Percentiles rank a stretch among this genome's conserved stretches.
These are phyloP conservation scores for Condylostoma magnum DNA, from an alignment of 169 alveolate species.

Conservation along the genomic window DNA sequence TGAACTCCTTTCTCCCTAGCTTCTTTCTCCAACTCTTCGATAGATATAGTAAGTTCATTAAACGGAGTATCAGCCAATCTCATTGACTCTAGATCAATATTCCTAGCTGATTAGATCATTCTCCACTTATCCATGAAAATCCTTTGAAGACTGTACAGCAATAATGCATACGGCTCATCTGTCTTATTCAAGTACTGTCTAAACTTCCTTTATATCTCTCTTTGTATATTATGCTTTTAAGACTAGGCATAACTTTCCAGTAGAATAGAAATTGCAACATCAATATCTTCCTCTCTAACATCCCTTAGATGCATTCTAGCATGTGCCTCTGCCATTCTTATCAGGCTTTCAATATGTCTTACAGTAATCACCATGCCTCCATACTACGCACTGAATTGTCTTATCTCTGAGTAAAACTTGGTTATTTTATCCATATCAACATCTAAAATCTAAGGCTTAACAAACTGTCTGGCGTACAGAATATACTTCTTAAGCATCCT, in stretches of 20 bases:
- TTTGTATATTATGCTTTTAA: conserved; percentile 93
- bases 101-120: neutral
- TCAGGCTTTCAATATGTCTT: conserved; percentile 95
- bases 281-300: conserved; percentile 95
- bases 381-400: conserved; percentile 93
- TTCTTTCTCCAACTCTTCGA: conserved; percentile 26
- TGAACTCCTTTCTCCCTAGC: conserved; percentile 32
- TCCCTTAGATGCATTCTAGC: conserved; percentile 96
- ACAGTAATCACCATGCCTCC: conserved; percentile 97
- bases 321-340: conserved; percentile 96
- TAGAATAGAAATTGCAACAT: conserved; percentile 95
- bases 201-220: conserved; percentile 21
- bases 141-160: conserved; percentile 15
- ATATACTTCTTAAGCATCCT: conserved; percentile 95
- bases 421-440: conserved; percentile 89
- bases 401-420: conserved; percentile 91
- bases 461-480: conserved; percentile 91
- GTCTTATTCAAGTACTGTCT: neutral
- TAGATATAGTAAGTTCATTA: neutral
- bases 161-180: neutral
- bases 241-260: conserved; percentile 95
- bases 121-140: conserved; percentile 26
- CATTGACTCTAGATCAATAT: neutral
- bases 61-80: neutral
- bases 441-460: conserved; percentile 82